phyloP scores from a whole-genome alignment of 139 green algal species.

The Chlamydomonas sp. region DNA sequence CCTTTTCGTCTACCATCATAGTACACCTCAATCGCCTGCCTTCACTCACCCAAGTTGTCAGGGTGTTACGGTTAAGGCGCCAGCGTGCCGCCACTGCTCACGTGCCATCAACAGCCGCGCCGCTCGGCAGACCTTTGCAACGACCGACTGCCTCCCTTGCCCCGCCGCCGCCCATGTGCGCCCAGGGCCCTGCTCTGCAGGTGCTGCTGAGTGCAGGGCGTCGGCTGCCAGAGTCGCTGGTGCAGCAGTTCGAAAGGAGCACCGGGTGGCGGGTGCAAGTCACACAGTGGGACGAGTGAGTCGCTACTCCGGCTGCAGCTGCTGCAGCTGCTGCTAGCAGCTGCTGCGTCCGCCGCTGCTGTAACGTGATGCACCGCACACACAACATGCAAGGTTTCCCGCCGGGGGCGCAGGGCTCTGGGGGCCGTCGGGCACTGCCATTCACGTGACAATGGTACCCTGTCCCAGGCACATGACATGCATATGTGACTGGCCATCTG shows the following conservation, averaged over 20 bases:
- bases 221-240: not conserved
- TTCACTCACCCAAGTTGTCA: no score
- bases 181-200: not conserved
- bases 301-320: not conserved
- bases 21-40: no score
- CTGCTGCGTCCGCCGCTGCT: not conserved
- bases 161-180: not conserved
- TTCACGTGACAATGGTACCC: no score
- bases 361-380: no score
- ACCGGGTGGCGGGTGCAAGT: conserved; percentile 13
- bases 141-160: not conserved
- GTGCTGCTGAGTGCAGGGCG: not conserved
- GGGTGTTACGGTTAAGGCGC: no score
- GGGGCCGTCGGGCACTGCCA: no score
- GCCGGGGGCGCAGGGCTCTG: no score
- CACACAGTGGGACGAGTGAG: conserved; percentile 24
- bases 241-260: not conserved
- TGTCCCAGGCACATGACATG: no score
- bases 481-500: no score
- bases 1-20: no score
- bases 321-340: not conserved
- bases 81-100: no score
- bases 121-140: not conserved
- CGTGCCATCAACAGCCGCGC: no score
- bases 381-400: not conserved